Evolutionary conservation across 495 filamentous ascomycete genomes (phyloP).

Genomic region (Aspergillus funiculosus): DNA sequence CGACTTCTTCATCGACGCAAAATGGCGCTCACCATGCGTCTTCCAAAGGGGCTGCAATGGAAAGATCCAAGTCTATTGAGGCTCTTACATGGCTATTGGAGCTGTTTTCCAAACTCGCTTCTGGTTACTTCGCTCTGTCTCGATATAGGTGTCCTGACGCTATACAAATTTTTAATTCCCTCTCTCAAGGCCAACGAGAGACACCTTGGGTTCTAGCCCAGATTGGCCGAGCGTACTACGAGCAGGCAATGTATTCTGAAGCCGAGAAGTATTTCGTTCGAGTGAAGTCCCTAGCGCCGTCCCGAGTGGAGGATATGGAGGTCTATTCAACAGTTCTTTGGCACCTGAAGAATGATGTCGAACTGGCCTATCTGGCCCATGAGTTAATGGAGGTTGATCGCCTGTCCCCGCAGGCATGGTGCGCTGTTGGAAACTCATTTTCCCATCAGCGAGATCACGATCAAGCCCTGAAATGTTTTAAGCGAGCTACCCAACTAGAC

Average conservation of each 20-base stretch:
- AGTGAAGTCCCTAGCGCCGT: constrained; percentile 68
- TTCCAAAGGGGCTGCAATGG: constrained; percentile 22
- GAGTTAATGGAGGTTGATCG: constrained; percentile 80
- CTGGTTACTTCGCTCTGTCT: constrained; percentile 66
- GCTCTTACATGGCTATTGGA: constrained; percentile 72
- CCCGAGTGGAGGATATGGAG: constrained; percentile 88
- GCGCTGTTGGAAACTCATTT: constrained; percentile 89
- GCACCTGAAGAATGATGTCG: constrained; percentile 87
- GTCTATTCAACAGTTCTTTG: constrained; percentile 96
- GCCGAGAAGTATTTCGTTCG: constrained; percentile 79
- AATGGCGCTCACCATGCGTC: constrained; percentile 26
- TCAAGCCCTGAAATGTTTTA: constrained; percentile 91
- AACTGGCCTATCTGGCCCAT: constrained; percentile 86
- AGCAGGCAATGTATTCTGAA: constrained; percentile 75
- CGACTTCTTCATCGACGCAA: constrained; percentile 17
- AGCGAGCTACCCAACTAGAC: constrained; percentile 83
- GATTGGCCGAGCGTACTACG: constrained; percentile 82
- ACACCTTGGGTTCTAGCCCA: constrained; percentile 93
- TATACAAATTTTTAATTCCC: constrained; percentile 59
- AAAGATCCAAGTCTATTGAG: constrained; percentile 63
- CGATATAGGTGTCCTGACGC: constrained; percentile 76
- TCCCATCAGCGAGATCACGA: constrained; percentile 94
- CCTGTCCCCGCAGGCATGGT: constrained; percentile 91
- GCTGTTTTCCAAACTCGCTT: constrained; percentile 76
- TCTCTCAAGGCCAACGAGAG: constrained; percentile 72